Percentiles rank a stretch among this genome's conserved stretches.
Evolutionary conservation across 805 yeast species (phyloP).

Genomic region (Kurtzmaniella cleridarum): DNA sequence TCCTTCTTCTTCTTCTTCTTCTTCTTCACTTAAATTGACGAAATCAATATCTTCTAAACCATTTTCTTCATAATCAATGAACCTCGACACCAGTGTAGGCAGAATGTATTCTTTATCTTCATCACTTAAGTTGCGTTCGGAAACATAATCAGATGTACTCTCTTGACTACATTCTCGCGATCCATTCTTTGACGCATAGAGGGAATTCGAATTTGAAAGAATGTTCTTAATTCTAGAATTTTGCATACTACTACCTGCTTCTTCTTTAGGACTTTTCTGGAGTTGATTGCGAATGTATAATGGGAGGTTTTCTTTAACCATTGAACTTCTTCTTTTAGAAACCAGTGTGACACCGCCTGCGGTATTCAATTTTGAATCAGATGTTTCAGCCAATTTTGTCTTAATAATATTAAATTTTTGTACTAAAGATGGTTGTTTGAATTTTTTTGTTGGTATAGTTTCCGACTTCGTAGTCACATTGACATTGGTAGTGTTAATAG

Average conservation of each 20-base stretch:
- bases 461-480: conserved; percentile 29
- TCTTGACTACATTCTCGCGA: conserved; percentile 6
- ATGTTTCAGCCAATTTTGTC: conserved; percentile 1
- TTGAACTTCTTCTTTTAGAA: conserved; percentile 21
- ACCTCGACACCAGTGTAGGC: conserved; percentile 33
- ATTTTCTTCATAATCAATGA: conserved; percentile 20
- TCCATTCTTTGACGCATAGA: conserved; percentile 23
- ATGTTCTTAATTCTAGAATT: conserved; percentile 1
- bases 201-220: conserved; percentile 30
- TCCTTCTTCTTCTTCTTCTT: conserved; percentile 7
- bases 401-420: conserved; percentile 8
- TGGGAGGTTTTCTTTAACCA: conserved; percentile 34
- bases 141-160: conserved; percentile 9
- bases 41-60: conserved; percentile 21
- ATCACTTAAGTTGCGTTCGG: conserved; percentile 16
- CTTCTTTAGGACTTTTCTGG: background rate
- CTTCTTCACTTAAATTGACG: conserved; percentile 14
- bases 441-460: background rate
- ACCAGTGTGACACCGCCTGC: conserved; percentile 1
- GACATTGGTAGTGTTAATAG: conserved; percentile 24
- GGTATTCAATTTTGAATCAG: background rate
- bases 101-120: conserved; percentile 34
- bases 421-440: too few species aligned
- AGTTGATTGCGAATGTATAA: conserved; percentile 26
- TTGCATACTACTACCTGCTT: background rate